Base-by-base conservation (phyloP, 441 rosid genomes). In the Aleurites moluccanus region DNA sequence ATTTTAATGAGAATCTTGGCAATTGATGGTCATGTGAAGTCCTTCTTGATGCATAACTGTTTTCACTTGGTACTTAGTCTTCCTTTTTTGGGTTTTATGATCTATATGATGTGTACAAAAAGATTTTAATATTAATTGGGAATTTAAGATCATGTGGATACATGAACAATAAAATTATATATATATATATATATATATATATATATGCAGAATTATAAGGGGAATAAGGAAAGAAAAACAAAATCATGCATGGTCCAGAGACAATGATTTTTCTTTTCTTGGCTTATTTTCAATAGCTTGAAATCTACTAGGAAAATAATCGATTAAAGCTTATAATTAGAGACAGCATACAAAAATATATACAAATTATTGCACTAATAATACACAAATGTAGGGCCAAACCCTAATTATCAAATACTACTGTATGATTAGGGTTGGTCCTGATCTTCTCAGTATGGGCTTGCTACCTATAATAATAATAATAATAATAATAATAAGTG, bases 21-120 rank as follows among this genome's bases (percentile, higher is more conserved):
- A 70, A 72, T 79, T 59, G 78, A 76, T 72, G 10, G 35, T 57
- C 75, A 78, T 69, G 80, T 59, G 76, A 70, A 70, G 61, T 50
- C 69, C 69, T 64, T 65, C 40, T 28, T 21, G 35, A 11, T 67
- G 23, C 53, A 4, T 45, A 69, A 64, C 73, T 67, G 28, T 60
- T n/a, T 60, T 66, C 30, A 7, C 64, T 74, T 64, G 42, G 63
- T 66, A 42, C 23, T 64, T 70, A n/a, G 53, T 40, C 2, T 20
- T 33, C 2, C 27, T 56, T 9, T 27, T 47, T 67, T 52, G 52
- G 28, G 52, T 44, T 10, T 18, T 52, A 30, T 33, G 33, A 1
- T 33, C 47, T 15, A 40, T 28, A 55, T 33, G 33, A 3, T 33
- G 60, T 21, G 42, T 28, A 55, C 16, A 27, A 40, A 40, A 63